These are phyloP conservation scores for Myxozyma neotropica DNA, from an alignment of 805 yeast species.

Conservation along the genomic window DNA sequence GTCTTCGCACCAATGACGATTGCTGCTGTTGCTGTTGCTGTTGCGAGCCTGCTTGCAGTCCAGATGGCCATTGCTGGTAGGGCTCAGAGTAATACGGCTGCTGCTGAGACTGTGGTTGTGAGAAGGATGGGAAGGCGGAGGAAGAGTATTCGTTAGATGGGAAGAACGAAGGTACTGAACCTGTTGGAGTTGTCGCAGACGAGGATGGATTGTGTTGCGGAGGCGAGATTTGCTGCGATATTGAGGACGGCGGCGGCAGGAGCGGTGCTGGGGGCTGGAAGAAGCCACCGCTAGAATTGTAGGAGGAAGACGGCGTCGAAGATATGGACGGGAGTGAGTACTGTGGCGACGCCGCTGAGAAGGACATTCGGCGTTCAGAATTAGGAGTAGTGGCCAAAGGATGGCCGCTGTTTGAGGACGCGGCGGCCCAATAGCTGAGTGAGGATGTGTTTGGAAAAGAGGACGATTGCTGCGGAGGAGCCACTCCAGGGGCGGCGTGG, in stretches of 20 bases:
- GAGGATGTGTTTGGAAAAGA: slow-evolving; percentile 25
- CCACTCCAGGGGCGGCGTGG: not conserved
- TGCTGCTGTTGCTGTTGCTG: not conserved
- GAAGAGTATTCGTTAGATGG: slow-evolving; percentile 19
- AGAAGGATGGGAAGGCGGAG: slow-evolving; percentile 1
- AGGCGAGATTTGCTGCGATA: slow-evolving; percentile 11
- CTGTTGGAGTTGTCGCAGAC: slow-evolving; percentile 6
- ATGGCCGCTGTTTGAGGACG: slow-evolving; percentile 16
- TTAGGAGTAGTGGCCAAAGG: slow-evolving; percentile 17
- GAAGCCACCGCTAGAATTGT: slow-evolving; percentile 6
- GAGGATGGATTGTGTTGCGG: slow-evolving; percentile 4
- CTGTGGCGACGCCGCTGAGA: slow-evolving; percentile 23
- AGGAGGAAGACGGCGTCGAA: slow-evolving; percentile 21
- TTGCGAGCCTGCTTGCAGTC: slow-evolving; percentile 3
- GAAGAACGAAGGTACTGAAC: slow-evolving; percentile 1
- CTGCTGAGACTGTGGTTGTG: slow-evolving; percentile 20
- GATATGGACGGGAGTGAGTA: slow-evolving; percentile 30
- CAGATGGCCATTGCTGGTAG: slow-evolving; percentile 18
- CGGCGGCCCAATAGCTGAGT: slow-evolving; percentile 26
- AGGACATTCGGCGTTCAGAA: slow-evolving; percentile 9
- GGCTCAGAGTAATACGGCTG: slow-evolving; percentile 17
- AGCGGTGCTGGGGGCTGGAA: slow-evolving; percentile 18
- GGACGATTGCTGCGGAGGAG: slow-evolving; percentile 11
- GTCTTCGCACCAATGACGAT: slow-evolving; percentile 17
- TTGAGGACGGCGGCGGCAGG: slow-evolving; percentile 22